Evolutionary conservation across 2,329 filamentous ascomycete genomes (phyloP).

Genomic region (Aspergillus sp.): DNA sequence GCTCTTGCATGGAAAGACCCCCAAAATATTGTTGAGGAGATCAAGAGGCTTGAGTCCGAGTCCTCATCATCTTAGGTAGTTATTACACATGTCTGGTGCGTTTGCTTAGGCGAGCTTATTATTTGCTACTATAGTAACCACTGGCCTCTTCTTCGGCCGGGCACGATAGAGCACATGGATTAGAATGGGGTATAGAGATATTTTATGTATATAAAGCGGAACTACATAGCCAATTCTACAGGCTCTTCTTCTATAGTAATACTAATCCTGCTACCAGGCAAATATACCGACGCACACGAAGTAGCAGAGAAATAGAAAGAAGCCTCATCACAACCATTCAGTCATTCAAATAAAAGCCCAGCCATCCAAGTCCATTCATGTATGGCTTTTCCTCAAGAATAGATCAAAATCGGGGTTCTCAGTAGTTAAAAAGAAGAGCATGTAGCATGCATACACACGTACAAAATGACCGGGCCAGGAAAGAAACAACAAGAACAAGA

Average conservation of each 20-base stretch:
- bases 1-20: conserved; percentile 63
- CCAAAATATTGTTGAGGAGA: conserved; percentile 61
- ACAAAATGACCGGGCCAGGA: background rate
- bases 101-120: conserved; percentile 16
- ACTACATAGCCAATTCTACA: background rate
- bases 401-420: background rate
- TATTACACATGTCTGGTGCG: too few relatives aligned
- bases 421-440: background rate
- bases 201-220: conserved; percentile 7
- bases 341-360: background rate
- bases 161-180: background rate
- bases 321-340: background rate
- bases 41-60: conserved; percentile 27
- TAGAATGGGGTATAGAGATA: background rate
- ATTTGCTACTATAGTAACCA: accelerated
- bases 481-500: too few relatives aligned
- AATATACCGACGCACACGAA: background rate
- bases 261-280: background rate
- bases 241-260: background rate
- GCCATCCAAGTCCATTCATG: background rate
- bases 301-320: background rate
- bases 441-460: background rate
- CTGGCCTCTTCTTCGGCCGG: background rate
- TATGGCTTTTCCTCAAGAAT: background rate
- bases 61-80: background rate